Conservation (phyloP, 2,329 filamentous ascomycete genomes). For the Verticillium albo-atrum region DNA sequence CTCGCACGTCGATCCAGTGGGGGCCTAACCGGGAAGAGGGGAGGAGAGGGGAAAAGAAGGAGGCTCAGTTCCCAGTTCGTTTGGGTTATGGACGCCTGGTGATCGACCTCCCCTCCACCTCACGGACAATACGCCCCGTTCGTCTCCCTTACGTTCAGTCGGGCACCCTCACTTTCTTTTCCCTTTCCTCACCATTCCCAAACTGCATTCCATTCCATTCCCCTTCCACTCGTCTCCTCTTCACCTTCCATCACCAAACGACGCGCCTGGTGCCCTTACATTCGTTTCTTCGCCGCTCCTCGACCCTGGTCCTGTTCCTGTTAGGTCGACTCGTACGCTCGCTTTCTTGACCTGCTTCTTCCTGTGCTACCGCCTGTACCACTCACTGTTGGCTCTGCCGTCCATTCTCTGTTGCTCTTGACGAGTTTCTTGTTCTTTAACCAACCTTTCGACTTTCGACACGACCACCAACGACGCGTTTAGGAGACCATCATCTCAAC, state of each 20-base stretch:
- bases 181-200: neutral
- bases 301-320: neutral
- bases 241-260: neutral
- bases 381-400: neutral
- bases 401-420: neutral
- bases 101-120: neutral
- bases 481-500: too few relatives aligned
- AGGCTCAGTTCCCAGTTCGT: neutral
- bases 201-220: neutral
- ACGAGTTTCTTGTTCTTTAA: neutral
- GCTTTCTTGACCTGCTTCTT: neutral
- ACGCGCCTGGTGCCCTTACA: neutral
- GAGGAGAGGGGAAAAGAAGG: neutral
- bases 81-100: neutral
- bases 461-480: neutral
- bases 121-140: neutral
- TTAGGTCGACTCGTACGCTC: neutral
- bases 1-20: neutral
- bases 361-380: neutral
- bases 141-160: neutral
- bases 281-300: neutral
- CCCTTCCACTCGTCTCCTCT: neutral
- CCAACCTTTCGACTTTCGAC: neutral
- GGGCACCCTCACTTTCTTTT: neutral
- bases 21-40: neutral